These are phyloP conservation scores for Avena atlantica DNA, from an alignment of 176 grass and related monocot species.

Conservation along the genomic window DNA sequence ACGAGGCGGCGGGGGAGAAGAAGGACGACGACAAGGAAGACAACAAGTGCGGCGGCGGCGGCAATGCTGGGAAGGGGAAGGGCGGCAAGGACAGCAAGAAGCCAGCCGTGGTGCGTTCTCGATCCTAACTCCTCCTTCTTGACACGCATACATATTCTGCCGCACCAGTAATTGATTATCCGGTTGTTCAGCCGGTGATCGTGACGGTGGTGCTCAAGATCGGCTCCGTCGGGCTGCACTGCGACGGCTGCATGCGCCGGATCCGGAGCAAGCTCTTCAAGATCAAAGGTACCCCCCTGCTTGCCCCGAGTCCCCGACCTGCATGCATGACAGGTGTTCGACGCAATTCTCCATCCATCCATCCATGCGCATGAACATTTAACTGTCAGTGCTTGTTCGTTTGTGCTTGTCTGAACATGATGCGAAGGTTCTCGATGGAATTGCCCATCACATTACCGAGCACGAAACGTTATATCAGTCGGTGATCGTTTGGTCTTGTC, in stretches of 20 bases:
- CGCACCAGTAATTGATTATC: too few relatives aligned
- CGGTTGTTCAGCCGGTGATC: slow-evolving; percentile 42
- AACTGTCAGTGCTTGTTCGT: neutral
- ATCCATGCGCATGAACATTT: neutral
- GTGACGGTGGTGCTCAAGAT: slow-evolving; percentile 77
- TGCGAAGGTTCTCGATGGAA: neutral
- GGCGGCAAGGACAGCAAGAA: slow-evolving; percentile 55
- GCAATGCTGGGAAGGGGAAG: slow-evolving; percentile 32
- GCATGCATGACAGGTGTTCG: neutral
- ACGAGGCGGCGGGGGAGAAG: neutral
- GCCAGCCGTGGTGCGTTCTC: slow-evolving; percentile 7
- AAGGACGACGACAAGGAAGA: neutral
- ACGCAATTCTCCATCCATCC: neutral
- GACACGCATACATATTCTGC: too few relatives aligned
- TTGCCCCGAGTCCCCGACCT: too few relatives aligned
- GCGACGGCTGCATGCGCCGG: slow-evolving; percentile 76
- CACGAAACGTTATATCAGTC: neutral
- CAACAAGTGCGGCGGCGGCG: neutral
- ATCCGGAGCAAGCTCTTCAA: slow-evolving; percentile 65
- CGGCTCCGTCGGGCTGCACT: slow-evolving; percentile 60
- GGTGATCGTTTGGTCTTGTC: too few relatives aligned
- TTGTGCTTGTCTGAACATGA: neutral
- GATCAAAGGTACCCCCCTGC: slow-evolving; percentile 55
- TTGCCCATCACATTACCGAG: neutral
- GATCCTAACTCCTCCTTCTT: too few relatives aligned